Conservation (phyloP, 768 basidiomycete genomes). For the Daedaleopsis nitida region DNA sequence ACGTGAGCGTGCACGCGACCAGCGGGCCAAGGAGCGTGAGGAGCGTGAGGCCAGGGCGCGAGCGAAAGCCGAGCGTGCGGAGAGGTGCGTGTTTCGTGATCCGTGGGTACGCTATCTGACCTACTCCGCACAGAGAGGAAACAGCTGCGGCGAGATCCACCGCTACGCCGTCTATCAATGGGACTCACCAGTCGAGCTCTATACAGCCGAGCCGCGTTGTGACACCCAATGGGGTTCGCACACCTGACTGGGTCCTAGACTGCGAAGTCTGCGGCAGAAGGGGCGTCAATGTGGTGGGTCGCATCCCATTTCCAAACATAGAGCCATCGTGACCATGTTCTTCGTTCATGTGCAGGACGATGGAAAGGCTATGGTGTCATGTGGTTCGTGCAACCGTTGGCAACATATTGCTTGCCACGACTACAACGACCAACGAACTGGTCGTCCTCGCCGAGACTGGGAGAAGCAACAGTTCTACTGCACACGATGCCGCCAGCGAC, state of each 20-base stretch:
- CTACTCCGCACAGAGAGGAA: slow-evolving; percentile 2
- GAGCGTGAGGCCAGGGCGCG: slow-evolving; percentile 34
- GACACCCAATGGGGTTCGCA: slow-evolving; percentile 49
- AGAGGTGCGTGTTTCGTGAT: slow-evolving; percentile 3
- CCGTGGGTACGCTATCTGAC: neutral
- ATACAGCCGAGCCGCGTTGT: slow-evolving; percentile 30
- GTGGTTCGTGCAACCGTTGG: slow-evolving; percentile 83
- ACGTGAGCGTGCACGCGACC: slow-evolving; percentile 63
- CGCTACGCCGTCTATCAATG: slow-evolving; percentile 13
- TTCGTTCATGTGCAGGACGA: slow-evolving; percentile 60
- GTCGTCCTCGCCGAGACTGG: slow-evolving; percentile 79
- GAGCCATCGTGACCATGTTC: neutral
- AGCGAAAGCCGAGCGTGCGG: slow-evolving; percentile 27
- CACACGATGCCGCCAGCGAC: slow-evolving; percentile 48
- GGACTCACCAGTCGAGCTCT: slow-evolving; percentile 20
- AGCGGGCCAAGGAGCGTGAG: slow-evolving; percentile 48
- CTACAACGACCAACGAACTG: slow-evolving; percentile 59
- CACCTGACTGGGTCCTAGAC: slow-evolving; percentile 81
- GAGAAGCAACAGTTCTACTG: slow-evolving; percentile 83
- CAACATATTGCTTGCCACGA: slow-evolving; percentile 91
- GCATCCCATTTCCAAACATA: neutral
- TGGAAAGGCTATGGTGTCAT: slow-evolving; percentile 76
- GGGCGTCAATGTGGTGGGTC: slow-evolving; percentile 72
- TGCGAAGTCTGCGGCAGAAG: slow-evolving; percentile 82
- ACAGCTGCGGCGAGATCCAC: slow-evolving; percentile 9